These are phyloP conservation scores for Telfairia occidentalis DNA, from an alignment of 331 rosid species.

Conservation along the genomic window DNA sequence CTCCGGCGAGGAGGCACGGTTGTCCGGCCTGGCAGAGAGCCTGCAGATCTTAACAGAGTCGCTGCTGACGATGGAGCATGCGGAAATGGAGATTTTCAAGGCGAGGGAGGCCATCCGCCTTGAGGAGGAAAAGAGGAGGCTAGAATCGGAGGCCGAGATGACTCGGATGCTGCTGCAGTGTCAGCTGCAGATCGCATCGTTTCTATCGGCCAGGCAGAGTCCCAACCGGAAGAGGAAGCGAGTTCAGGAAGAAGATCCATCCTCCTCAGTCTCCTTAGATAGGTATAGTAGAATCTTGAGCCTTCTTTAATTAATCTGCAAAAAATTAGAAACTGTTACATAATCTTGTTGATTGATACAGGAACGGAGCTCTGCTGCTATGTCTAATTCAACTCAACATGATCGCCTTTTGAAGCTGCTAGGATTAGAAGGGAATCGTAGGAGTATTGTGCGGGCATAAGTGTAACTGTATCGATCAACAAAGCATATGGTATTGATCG, in stretches of 20 bases:
- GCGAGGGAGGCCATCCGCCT: conserved; percentile 5
- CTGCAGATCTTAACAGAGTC: conserved; percentile 1
- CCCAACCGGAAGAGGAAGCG: conserved; percentile 1
- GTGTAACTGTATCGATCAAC: background rate
- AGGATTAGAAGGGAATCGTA: background rate
- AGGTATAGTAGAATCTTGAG: background rate
- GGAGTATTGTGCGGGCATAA: background rate
- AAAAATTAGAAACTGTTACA: background rate
- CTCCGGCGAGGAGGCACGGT: background rate
- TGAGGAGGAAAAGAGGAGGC: conserved; percentile 7
- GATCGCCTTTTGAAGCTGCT: conserved; percentile 10
- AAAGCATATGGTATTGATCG: background rate
- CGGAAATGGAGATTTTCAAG: conserved; percentile 13
- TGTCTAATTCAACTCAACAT: conserved; percentile 5
- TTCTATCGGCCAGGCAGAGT: background rate
- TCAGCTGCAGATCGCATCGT: conserved; percentile 5
- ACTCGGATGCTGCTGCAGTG: conserved; percentile 8
- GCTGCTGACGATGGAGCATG: background rate
- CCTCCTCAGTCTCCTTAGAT: background rate
- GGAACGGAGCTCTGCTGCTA: conserved; percentile 6
- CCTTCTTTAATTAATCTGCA: background rate
- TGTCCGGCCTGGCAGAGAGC: conserved; percentile 3
- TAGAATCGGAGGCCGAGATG: conserved; percentile 4
- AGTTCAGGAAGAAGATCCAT: background rate
- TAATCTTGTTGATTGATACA: background rate